Evolutionary conservation across 495 filamentous ascomycete species (phyloP).

Genomic region (Aspergillus nanangensis): DNA sequence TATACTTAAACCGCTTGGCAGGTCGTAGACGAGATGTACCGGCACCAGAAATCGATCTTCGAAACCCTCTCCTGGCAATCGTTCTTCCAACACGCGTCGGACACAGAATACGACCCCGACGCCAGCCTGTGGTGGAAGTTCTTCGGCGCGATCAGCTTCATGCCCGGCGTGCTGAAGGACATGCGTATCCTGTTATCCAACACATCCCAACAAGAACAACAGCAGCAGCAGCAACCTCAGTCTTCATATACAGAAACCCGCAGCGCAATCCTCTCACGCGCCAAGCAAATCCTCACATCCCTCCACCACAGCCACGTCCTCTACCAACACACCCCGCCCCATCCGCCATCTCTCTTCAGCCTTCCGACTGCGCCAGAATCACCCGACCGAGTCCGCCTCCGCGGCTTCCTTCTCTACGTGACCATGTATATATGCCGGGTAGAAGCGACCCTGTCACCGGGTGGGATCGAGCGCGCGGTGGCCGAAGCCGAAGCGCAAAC

Average conservation of each 20-base stretch:
- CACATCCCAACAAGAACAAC: too few species aligned
- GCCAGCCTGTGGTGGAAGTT: conserved; percentile 8
- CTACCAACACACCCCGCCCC: conserved; percentile 1
- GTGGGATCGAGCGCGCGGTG: background rate
- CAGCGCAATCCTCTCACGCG: background rate
- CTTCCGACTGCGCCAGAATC: conserved; percentile 2
- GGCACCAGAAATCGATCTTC: conserved; percentile 3
- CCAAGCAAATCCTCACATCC: background rate
- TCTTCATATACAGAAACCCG: background rate
- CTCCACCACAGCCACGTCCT: conserved; percentile 1
- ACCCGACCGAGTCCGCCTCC: conserved; percentile 4
- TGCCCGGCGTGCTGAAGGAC: conserved; percentile 2
- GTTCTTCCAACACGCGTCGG: conserved; percentile 2
- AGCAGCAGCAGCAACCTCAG: too few species aligned
- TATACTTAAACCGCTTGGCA: background rate
- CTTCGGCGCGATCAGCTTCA: conserved; percentile 2
- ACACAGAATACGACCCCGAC: conserved; percentile 1
- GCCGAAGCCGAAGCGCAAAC: conserved; percentile 6
- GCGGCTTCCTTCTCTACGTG: conserved; percentile 1
- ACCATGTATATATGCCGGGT: conserved; percentile 3
- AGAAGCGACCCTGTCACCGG: background rate
- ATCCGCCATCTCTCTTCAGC: conserved; percentile 4
- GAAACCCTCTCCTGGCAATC: conserved; percentile 2
- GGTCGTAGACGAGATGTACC: conserved; percentile 5
- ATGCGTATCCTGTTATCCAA: background rate